These are phyloP conservation scores for Clavariopsis aquatica DNA, from an alignment of 495 filamentous ascomycete genomes.

Conservation along the genomic window DNA sequence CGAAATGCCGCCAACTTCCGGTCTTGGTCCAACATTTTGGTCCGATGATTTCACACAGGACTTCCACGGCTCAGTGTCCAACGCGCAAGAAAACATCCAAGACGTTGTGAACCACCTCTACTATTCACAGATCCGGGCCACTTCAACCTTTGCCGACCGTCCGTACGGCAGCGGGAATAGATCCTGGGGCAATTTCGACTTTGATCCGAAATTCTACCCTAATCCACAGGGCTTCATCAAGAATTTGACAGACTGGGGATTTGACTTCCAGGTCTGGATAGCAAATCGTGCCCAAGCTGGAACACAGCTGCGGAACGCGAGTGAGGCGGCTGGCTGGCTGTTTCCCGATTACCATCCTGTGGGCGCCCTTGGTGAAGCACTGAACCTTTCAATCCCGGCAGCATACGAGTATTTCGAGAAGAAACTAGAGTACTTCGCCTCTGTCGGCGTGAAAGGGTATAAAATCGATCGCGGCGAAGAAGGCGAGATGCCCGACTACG, in stretches of 20 bases:
- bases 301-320: conserved; percentile 38
- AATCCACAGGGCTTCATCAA: conserved; percentile 37
- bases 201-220: conserved; percentile 40
- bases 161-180: conserved; percentile 43
- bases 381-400: conserved; percentile 43
- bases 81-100: conserved; percentile 42
- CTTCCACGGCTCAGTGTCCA: conserved; percentile 40
- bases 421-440: conserved; percentile 37
- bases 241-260: conserved; percentile 38
- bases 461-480: conserved; percentile 47
- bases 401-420: conserved; percentile 43
- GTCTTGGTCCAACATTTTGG: conserved; percentile 44
- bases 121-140: conserved; percentile 38
- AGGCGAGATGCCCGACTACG: conserved; percentile 43
- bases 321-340: conserved; percentile 34
- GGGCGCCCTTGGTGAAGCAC: conserved; percentile 38
- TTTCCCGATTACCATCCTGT: conserved; percentile 35
- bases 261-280: conserved; percentile 44
- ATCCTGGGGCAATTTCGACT: conserved; percentile 44
- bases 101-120: conserved; percentile 43
- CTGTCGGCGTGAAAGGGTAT: conserved; percentile 42
- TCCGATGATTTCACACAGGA: conserved; percentile 42
- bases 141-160: conserved; percentile 40
- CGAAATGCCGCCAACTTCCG: conserved; percentile 40
- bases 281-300: conserved; percentile 40